Base-by-base conservation (phyloP, 768 basidiomycete species). In the Suillus bovinus region DNA sequence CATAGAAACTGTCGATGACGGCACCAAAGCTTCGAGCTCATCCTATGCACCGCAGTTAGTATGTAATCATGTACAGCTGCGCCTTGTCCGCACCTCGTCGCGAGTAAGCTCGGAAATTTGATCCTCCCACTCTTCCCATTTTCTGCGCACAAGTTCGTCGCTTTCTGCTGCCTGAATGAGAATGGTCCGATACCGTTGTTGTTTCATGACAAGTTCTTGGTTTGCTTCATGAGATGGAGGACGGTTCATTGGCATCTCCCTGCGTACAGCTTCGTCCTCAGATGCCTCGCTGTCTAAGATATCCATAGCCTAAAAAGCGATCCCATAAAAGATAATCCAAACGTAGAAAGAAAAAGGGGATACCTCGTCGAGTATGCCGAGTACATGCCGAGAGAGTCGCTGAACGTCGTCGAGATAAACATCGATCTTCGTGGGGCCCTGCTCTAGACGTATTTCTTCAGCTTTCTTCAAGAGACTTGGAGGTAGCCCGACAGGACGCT, bases 231-330 rank as follows among this genome's bases (percentile, higher is more conserved):
- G 83, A 0, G 96, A 97, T 1, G 89, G 86, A 1, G 78, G 77
- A 38, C 94, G 81, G 60, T 78, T 74, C 61, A 84, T 67, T 50
- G 75, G 66, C 1, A 73, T 75, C 27, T 83, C 82, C 64, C 82
- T 81, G 17, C 88, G 85, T 34, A 85, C 78, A 13, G 83, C 80
- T 71, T 93, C 92, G 66, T 94, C 92, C 70, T 93, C 91, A 16
- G 89, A 90, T 17, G 90, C 91, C 74, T 97, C 96, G 49, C 84
- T 86, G 67, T 96, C 94, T n/a, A 99, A 77, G 24, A 96, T 86
- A 68, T 94, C 94, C 79, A 94, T 83, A 0, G 93, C 87, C 95
- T 97, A 65, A 22, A n/a, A 61, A 41, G 58, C 42, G 36, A 22
- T 39, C 36, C 27, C 39, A 31, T 20, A 58, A 62, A 17, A 42